phyloP scores from a whole-genome alignment of 768 basidiomycete genomes.

The Rhodotorula kratochvilovae region DNA sequence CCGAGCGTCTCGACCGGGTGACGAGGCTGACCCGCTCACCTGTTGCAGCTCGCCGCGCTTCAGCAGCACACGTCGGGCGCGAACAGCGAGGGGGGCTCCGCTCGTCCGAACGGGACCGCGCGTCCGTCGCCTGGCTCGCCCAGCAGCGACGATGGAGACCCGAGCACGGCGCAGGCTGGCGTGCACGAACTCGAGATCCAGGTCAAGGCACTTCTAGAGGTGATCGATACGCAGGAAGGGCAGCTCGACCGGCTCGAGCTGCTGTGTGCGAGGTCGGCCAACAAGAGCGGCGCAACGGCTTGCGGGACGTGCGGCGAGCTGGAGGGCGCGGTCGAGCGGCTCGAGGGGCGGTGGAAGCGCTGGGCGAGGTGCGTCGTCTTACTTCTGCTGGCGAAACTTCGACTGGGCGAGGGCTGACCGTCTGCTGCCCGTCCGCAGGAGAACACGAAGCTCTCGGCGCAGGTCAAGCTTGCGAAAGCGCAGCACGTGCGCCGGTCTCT shows the following conservation, averaged over 20 bases:
- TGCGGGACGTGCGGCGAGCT: not conserved
- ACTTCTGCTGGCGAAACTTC: not conserved
- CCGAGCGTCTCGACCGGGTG: too few species aligned
- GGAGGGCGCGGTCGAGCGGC: not conserved
- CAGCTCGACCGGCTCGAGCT: too few species aligned
- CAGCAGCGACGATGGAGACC: too few species aligned
- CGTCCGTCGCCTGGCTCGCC: too few species aligned
- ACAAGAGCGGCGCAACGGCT: not conserved
- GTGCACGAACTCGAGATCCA: not conserved
- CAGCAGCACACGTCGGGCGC: too few species aligned
- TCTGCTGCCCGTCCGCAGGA: not conserved
- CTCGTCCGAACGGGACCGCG: too few species aligned
- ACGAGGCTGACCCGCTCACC: too few species aligned
- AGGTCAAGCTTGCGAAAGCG: not conserved
- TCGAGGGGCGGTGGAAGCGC: not conserved
- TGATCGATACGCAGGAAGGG: not conserved
- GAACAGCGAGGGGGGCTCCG: too few species aligned
- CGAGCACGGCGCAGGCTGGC: too few species aligned
- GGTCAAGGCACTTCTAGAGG: not conserved
- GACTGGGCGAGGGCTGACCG: too few species aligned
- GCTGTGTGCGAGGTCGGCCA: too few species aligned
- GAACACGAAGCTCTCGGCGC: not conserved
- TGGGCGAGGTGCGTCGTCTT: not conserved
- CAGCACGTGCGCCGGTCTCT: not conserved
- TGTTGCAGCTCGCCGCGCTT: too few species aligned